A percentile compares a stretch with the other conserved stretches of the same genome.
These are phyloP conservation scores for Aspergillus neotritici DNA, from an alignment of 2,329 filamentous ascomycete genomes.

Conservation along the genomic window DNA sequence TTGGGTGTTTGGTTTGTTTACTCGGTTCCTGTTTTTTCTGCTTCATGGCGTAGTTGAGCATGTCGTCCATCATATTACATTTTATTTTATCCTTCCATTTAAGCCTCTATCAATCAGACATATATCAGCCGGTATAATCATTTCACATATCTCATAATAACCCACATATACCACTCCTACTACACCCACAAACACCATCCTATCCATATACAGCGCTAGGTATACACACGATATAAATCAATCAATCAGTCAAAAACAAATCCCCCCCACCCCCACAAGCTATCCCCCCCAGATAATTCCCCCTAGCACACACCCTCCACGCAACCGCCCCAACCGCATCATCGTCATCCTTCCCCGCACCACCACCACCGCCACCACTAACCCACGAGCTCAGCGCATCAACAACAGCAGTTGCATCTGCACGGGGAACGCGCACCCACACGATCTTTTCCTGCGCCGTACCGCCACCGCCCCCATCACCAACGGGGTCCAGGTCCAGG, in stretches of 20 bases:
- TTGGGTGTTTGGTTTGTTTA: constrained; percentile 3
- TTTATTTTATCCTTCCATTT: background rate
- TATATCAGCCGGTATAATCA: background rate
- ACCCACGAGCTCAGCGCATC: constrained; percentile 45
- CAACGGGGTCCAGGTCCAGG: constrained; percentile 1
- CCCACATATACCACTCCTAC: background rate
- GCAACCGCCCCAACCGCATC: constrained; percentile 23
- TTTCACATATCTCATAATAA: background rate
- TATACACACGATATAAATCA: background rate
- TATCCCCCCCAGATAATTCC: constrained; percentile 33
- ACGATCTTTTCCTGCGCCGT: constrained; percentile 12
- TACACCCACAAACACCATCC: background rate
- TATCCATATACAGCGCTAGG: no score
- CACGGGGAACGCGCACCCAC: constrained; percentile 43
- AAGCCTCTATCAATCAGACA: no score
- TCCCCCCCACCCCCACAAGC: constrained; percentile 30
- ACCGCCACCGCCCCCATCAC: no score
- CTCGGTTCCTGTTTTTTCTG: constrained; percentile 4
- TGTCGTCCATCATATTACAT: constrained; percentile 4
- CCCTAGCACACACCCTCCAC: constrained; percentile 36
- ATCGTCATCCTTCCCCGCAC: constrained; percentile 1
- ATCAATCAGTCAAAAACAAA: constrained; percentile 28
- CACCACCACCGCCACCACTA: constrained; percentile 21
- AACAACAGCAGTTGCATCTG: constrained; percentile 41
- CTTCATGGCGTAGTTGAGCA: background rate